phyloP scores from a whole-genome alignment of 2,329 filamentous ascomycete genomes.

The Purpureocillium takamizusanense region DNA sequence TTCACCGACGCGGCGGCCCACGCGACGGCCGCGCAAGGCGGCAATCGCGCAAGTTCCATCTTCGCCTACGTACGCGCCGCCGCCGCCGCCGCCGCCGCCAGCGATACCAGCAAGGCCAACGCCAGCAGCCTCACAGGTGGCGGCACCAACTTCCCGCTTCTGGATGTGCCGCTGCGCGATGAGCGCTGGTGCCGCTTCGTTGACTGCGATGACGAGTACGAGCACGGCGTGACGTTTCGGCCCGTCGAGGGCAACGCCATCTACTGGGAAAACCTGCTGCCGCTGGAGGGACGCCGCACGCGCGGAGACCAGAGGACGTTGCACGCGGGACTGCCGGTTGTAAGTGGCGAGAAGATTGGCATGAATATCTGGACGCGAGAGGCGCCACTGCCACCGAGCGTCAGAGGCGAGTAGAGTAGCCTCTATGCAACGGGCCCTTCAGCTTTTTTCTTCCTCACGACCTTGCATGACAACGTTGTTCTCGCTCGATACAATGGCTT shows the following conservation, averaged over 20 bases:
- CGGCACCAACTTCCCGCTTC: constrained; percentile 38
- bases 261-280: constrained; percentile 37
- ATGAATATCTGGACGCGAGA: constrained; percentile 45
- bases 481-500: too few relatives aligned
- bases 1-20: constrained; percentile 28
- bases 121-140: constrained; percentile 33
- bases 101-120: constrained; percentile 6
- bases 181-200: constrained; percentile 33
- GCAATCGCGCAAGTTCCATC: constrained; percentile 36
- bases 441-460: too few relatives aligned
- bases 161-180: constrained; percentile 23
- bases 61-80: constrained; percentile 31
- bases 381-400: constrained; percentile 23
- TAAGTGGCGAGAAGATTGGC: constrained; percentile 36
- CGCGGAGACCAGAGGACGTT: constrained; percentile 32
- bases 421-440: too few relatives aligned
- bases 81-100: too few relatives aligned
- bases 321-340: constrained; percentile 37
- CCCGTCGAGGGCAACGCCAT: constrained; percentile 38
- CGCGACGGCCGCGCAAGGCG: constrained; percentile 27
- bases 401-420: not conserved
- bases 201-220: constrained; percentile 39
- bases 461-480: too few relatives aligned
- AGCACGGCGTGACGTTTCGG: constrained; percentile 36
- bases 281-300: constrained; percentile 17